Evolutionary conservation across 345 rosid genomes (phyloP), one percentile per base, ranked within the genome.

Genomic region (Atalantia buxifolia): DNA sequence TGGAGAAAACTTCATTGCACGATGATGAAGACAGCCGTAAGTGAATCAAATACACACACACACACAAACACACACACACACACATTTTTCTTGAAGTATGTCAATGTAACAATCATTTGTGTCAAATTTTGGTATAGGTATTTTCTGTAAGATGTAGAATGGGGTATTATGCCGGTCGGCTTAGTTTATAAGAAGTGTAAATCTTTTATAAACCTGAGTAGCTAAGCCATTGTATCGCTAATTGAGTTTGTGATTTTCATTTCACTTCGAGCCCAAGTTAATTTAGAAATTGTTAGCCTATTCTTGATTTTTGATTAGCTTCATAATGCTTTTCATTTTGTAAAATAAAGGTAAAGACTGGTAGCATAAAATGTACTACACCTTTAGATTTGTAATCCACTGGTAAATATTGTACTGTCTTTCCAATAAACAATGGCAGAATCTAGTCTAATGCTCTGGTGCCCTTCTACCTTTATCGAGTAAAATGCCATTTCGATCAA

Each of bases 1-100:
- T 79, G 83, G 98, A 91, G 86, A 91, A 89, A 84, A 91, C 89
- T 13, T 84, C 94, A 28, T 86, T 89, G 42, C 90, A 90, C 48
- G 89, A 86, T 71, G 95, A 91, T 60, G 87, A 87, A 86, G 98
- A 89, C 84, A 89, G 91, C 78, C 83, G 99, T 94, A 83, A 84
- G 90, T 65, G 40, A 55, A 72, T 12, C 55, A 40, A 9, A 42
- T 33, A 1, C 36, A 33, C 0, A 35, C 1, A 35, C 7, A 35
- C 1, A 33, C 36, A 33, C 6, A 5, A 6, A 33, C 36, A 33
- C 36, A 33, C 36, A 33, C 36, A 33, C 36, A 33, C 0, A 33
- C 0, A 33, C 1, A 5, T 53, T 61, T 79, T 71, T 31, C 36
- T 59, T 55, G 71, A 22, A 63, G 67, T 56, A 48, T 68, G 7